Conservation (phyloP, 208 protist genomes). For the Borovskyia barvae region DNA sequence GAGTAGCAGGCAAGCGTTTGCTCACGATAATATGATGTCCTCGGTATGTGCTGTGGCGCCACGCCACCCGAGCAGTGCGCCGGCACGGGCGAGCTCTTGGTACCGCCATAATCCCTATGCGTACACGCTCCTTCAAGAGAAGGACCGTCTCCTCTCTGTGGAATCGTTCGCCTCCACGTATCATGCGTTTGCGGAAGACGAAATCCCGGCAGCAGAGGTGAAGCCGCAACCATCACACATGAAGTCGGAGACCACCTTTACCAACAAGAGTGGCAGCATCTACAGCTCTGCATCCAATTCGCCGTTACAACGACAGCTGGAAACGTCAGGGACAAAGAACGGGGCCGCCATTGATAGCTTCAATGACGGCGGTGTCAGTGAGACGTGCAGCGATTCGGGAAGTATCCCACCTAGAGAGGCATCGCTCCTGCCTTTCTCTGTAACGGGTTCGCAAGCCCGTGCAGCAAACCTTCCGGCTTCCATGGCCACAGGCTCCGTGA, state of each 20-base stretch:
- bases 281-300: slow-evolving; percentile 3
- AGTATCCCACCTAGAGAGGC: slow-evolving; percentile 10
- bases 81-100: background rate
- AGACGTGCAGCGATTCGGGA: slow-evolving; percentile 33
- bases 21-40: slow-evolving; percentile 1
- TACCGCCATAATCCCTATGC: slow-evolving; percentile 59
- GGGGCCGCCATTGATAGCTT: slow-evolving; percentile 9
- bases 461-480: background rate
- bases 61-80: background rate
- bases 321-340: background rate
- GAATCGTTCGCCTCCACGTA: slow-evolving; percentile 25
- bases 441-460: slow-evolving; percentile 13
- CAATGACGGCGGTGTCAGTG: slow-evolving; percentile 51
- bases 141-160: slow-evolving; percentile 14
- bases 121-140: slow-evolving; percentile 19
- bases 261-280: background rate
- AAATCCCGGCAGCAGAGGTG: background rate
- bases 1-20: too few species aligned
- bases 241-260: background rate
- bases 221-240: background rate
- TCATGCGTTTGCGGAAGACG: slow-evolving; percentile 2
- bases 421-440: slow-evolving; percentile 1
- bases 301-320: background rate
- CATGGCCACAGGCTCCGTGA: background rate
- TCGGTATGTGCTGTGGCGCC: background rate